Base-by-base conservation (phyloP, 805 yeast genomes). In the Ogataea parapolymorpha region DNA sequence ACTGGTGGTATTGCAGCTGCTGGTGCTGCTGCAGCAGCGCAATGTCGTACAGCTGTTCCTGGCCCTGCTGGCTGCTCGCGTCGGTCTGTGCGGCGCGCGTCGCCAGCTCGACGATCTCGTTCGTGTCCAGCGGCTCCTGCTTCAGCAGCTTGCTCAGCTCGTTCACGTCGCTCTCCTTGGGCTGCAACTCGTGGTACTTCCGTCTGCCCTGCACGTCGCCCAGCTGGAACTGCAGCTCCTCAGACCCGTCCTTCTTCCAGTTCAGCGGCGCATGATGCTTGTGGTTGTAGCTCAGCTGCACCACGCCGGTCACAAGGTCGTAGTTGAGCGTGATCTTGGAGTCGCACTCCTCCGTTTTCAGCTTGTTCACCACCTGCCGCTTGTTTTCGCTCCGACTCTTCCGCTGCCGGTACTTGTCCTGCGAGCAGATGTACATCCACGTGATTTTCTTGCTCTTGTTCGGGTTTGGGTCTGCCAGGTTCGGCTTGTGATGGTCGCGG, bases 391-490 rank as follows among this genome's bases (percentile, higher is more conserved):
- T 64, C 40, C 74, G 53, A 9, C 72, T 64, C 43, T 65, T 67
- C 35, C 75, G 60, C 42, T 70, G 71, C 17, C 68, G 60, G n/a
- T 58, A 48, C 34, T 56, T 61, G 44, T 71, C 75, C 39, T 71
- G 75, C 2, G 72, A 66, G 42, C 75, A 71, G 22, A 71, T 63
- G 42, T 66, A 71, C 66, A 63, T 67, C 61, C 72, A 70, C 1
- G 71, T 58, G 27, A 69, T 59, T 45, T 67, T 69, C 39, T 67
- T 68, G 6, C 67, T 54, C 43, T 63, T 66, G 27, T 65, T 56
- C 5, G 71, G 70, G 26, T 68, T 69, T 4, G 51, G 42, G 32
- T 59, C 62, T 7, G 45, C 35, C 20, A 61, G 35, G 17, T 54
- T 47, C 12, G 63, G 61, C 50, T 69, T 67, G 47, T 71, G 75